Percentiles rank a stretch among this genome's conserved stretches.
phyloP scores from a whole-genome alignment of 2,329 filamentous ascomycete genomes.

The Aspergillus fumigatiaffinis region DNA sequence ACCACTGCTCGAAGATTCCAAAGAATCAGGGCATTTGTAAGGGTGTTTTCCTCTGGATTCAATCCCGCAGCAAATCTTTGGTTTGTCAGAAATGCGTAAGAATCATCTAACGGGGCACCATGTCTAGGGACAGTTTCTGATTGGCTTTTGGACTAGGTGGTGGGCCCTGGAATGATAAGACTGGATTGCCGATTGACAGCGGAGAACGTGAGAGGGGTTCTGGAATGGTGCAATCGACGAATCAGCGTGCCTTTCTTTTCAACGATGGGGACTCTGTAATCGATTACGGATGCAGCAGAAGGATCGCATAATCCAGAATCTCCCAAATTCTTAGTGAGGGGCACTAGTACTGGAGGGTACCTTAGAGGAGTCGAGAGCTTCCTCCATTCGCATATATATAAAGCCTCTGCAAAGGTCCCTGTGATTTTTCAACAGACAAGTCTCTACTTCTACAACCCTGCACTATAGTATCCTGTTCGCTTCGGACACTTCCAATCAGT shows the following conservation, averaged over 20 bases:
- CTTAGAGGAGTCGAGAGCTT: background rate
- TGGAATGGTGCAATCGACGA: background rate
- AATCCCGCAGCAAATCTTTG: background rate
- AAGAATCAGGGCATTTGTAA: background rate
- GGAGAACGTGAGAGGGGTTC: background rate
- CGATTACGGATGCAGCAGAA: background rate
- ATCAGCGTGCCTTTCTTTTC: background rate
- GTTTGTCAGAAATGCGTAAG: background rate
- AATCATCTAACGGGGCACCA: background rate
- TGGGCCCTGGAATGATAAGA: background rate
- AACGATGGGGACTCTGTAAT: background rate
- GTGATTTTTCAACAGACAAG: background rate
- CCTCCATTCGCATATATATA: background rate
- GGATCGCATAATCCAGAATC: background rate
- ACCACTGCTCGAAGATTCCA: background rate
- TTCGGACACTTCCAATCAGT: slow-evolving; percentile 10
- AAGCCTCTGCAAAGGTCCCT: background rate
- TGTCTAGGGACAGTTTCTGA: background rate
- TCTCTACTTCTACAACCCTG: background rate
- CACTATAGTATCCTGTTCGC: slow-evolving; percentile 1
- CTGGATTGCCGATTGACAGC: background rate
- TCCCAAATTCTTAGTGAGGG: background rate
- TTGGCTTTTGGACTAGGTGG: background rate
- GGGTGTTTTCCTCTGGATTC: too few relatives aligned
- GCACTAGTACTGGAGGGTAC: background rate